These are phyloP conservation scores for Malus hybrid DNA, from an alignment of 331 rosid genomes.

Conservation along the genomic window DNA sequence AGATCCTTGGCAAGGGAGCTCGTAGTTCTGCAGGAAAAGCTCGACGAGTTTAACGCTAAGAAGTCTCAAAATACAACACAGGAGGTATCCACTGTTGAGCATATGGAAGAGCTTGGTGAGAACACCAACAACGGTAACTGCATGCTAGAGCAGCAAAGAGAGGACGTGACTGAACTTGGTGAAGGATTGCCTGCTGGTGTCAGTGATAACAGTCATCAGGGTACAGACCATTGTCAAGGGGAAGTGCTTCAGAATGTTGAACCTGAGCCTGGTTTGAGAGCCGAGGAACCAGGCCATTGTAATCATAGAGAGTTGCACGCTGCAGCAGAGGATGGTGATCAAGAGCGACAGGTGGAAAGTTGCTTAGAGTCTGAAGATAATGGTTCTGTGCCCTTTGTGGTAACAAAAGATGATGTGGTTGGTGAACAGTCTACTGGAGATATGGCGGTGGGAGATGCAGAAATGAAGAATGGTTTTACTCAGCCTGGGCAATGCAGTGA, in stretches of 20 bases:
- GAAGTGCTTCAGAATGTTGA: background rate
- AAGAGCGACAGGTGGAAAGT: background rate
- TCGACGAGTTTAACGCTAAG: slow-evolving; percentile 31
- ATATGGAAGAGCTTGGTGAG: background rate
- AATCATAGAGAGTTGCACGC: background rate
- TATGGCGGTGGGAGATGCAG: background rate
- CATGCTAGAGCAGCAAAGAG: slow-evolving; percentile 13
- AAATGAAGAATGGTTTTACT: background rate
- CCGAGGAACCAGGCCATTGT: background rate
- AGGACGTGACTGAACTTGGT: background rate
- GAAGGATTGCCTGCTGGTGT: slow-evolving; percentile 3
- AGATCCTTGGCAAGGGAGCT: slow-evolving; percentile 86
- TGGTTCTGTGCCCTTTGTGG: background rate
- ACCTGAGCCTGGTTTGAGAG: background rate
- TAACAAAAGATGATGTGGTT: background rate
- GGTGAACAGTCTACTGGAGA: background rate
- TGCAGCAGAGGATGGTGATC: background rate
- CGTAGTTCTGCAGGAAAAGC: slow-evolving; percentile 54
- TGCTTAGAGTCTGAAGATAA: background rate
- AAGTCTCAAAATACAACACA: slow-evolving; percentile 17
- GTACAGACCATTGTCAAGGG: background rate
- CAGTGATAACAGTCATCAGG: background rate
- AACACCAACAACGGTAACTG: background rate
- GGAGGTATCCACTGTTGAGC: background rate
- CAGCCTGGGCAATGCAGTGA: background rate